These are phyloP conservation scores for Phyllosticta capitalensis DNA, from an alignment of 2,329 filamentous ascomycete genomes.

Conservation along the genomic window DNA sequence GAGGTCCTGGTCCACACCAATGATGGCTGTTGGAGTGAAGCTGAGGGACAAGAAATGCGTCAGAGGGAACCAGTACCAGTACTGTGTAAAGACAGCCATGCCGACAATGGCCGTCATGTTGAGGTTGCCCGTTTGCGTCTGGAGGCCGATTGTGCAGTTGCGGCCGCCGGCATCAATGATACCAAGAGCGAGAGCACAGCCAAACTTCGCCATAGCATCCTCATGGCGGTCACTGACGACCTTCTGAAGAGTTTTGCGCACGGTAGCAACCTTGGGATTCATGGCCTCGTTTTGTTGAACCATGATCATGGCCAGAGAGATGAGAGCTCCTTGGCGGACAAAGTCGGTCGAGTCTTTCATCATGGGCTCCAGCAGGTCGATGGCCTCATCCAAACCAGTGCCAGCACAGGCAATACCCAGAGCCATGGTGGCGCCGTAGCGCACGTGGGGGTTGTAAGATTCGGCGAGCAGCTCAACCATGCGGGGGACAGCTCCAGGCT, in stretches of 20 bases:
- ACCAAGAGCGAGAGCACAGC: constrained; percentile 83
- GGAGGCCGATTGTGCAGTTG: constrained; percentile 95
- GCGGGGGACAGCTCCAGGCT: constrained; percentile 89
- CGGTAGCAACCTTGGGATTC: constrained; percentile 89
- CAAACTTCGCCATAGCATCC: constrained; percentile 99
- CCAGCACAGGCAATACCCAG: constrained; percentile 96
- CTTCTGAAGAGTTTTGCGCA: constrained; percentile 90
- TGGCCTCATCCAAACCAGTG: constrained; percentile 89
- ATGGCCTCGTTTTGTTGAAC: constrained; percentile 98
- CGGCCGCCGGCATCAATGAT: constrained; percentile 97
- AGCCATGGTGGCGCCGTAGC: constrained; percentile 96
- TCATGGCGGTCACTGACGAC: constrained; percentile 91
- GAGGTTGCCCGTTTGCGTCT: constrained; percentile 95
- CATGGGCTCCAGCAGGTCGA: constrained; percentile 96
- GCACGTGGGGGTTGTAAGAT: constrained; percentile 97
- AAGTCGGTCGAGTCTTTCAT: constrained; percentile 99
- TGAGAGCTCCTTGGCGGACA: constrained; percentile 90
- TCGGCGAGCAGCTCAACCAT: constrained; percentile 98
- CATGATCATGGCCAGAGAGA: constrained; percentile 93
- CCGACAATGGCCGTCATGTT: constrained; percentile 98
- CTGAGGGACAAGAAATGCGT: constrained; percentile 94
- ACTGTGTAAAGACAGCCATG: constrained; percentile 96
- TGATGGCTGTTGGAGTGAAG: constrained; percentile 94
- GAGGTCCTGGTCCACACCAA: constrained; percentile 86
- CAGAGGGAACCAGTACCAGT: constrained; percentile 99